Evolutionary conservation across 352 stramenopile genomes (phyloP).

Genomic region (Pythium pectinolyticum): DNA sequence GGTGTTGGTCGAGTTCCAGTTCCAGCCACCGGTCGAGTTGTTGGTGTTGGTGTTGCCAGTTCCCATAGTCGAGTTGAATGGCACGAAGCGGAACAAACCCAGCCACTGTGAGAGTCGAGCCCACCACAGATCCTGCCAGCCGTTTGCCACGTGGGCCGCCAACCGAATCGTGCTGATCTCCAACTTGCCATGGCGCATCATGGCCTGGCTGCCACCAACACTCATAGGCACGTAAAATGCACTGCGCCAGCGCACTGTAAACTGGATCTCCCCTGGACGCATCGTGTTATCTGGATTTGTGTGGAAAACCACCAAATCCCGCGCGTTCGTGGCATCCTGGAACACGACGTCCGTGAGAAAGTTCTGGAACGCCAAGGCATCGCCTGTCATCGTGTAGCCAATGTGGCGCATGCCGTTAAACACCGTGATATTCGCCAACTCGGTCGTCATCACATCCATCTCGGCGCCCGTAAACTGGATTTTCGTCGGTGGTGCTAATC

Average conservation of each 20-base stretch:
- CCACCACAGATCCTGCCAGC: constrained; percentile 9
- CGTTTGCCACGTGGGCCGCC: not conserved
- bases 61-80: not conserved
- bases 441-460: not conserved
- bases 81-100: constrained; percentile 9
- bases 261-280: not conserved
- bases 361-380: not conserved
- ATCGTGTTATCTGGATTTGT: not conserved
- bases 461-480: not conserved
- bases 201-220: not conserved
- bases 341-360: constrained; percentile 7
- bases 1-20: constrained; percentile 9
- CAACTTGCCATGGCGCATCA: not conserved
- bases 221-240: not conserved
- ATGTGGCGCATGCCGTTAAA: not conserved
- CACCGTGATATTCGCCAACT: not conserved
- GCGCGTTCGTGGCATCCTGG: not conserved
- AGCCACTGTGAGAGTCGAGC: constrained; percentile 19
- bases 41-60: not conserved
- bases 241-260: not conserved
- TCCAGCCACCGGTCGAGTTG: not conserved
- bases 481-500: not conserved
- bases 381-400: not conserved
- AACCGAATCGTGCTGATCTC: not conserved
- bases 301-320: too few relatives aligned